Evolutionary conservation across 2,329 filamentous ascomycete genomes (phyloP).

Genomic region (Alternaria gaisen): DNA sequence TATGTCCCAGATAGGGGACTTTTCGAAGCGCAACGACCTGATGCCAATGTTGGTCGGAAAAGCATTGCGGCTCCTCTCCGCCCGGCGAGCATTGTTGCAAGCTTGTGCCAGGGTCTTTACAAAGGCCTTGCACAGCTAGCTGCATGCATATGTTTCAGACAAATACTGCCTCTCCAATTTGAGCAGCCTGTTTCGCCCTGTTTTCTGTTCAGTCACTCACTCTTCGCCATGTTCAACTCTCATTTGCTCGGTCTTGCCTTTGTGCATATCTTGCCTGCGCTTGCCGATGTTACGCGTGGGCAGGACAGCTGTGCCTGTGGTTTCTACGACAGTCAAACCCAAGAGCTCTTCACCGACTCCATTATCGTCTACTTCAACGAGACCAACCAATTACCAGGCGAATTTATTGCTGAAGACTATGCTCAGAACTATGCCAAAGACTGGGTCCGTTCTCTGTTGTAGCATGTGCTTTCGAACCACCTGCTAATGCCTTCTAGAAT

Average conservation of each 20-base stretch:
- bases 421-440: conserved; percentile 57
- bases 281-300: conserved; percentile 28
- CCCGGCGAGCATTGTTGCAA: conserved; percentile 13
- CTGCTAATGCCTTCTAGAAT: conserved; percentile 33
- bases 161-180: conserved; percentile 13
- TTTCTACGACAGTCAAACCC: conserved; percentile 53
- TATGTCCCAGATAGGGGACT: conserved; percentile 16
- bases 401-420: conserved; percentile 54
- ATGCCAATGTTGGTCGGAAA: conserved; percentile 1
- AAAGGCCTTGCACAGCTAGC: conserved; percentile 4
- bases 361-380: conserved; percentile 63
- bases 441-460: conserved; percentile 39
- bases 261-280: conserved; percentile 21
- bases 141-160: conserved; percentile 7
- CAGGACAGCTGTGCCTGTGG: conserved; percentile 56
- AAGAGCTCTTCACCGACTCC: conserved; percentile 57
- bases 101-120: conserved; percentile 6
- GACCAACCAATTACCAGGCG: conserved; percentile 46
- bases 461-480: neutral
- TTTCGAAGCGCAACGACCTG: conserved; percentile 1
- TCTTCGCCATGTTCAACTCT: conserved; percentile 23
- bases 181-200: conserved; percentile 8
- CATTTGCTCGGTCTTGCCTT: conserved; percentile 24
- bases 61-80: conserved; percentile 17
- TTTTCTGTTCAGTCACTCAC: conserved; percentile 19